phyloP scores from a whole-genome alignment of 2,329 filamentous ascomycete species.

The Elsinoe perseae region DNA sequence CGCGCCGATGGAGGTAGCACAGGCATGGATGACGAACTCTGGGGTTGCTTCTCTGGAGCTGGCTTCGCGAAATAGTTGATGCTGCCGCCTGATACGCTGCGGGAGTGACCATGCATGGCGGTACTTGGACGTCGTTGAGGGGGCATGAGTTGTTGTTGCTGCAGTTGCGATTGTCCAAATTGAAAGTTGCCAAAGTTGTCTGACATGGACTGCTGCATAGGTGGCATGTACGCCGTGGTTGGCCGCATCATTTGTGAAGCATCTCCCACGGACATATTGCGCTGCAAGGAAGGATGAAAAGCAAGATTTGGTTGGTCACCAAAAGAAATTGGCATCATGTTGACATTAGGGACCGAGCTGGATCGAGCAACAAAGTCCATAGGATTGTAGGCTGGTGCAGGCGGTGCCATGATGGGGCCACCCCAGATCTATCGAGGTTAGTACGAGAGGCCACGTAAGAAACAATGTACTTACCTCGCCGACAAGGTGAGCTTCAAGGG shows the following conservation, averaged over 20 bases:
- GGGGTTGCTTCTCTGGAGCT: neutral
- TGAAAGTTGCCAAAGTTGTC: neutral
- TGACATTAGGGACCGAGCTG: conserved; percentile 2
- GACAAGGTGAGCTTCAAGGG: conserved; percentile 13
- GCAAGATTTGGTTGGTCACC: conserved; percentile 8
- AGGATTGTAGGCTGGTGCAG: conserved; percentile 7
- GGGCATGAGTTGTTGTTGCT: neutral
- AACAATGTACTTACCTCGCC: neutral
- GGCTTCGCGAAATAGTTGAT: neutral
- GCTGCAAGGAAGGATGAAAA: neutral
- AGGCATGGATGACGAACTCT: neutral
- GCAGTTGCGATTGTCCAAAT: neutral
- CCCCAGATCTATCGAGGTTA: conserved; percentile 11
- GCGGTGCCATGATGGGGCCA: conserved; percentile 9
- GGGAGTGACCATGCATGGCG: neutral
- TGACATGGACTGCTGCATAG: neutral
- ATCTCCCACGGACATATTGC: conserved; percentile 4
- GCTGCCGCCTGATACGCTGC: neutral
- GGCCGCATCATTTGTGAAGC: conserved; percentile 12
- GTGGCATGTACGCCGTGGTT: neutral
- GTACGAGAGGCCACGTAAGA: neutral
- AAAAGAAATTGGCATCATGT: conserved; percentile 4
- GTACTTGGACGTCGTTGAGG: neutral
- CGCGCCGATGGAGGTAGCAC: neutral
- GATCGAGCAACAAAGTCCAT: neutral